Evolutionary conservation across 345 rosid genomes (phyloP).

Genomic region (Pugionium dolabratum): DNA sequence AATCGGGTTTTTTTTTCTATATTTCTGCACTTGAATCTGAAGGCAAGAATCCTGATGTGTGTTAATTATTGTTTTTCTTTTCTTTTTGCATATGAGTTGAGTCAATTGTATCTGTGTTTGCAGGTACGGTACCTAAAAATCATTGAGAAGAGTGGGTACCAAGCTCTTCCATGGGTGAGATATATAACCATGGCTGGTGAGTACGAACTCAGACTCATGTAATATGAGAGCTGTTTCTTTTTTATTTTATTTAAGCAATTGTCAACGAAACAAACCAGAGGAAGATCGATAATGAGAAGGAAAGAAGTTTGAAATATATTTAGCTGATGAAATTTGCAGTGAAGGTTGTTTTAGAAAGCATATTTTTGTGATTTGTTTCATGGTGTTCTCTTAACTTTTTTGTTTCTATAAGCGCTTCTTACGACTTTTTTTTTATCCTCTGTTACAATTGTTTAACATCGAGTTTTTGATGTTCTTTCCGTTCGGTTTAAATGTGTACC

Average conservation of each 20-base stretch:
- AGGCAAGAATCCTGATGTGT: not conserved
- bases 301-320: not conserved
- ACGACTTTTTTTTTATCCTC: not conserved
- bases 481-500: too few species aligned
- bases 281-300: slow-evolving; percentile 2
- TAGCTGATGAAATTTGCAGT: slow-evolving; percentile 22
- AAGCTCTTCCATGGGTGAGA: slow-evolving; percentile 99
- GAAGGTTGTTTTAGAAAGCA: slow-evolving; percentile 25
- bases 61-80: not conserved
- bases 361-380: slow-evolving; percentile 38
- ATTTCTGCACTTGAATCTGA: too few species aligned
- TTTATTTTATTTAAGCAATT: slow-evolving; percentile 8
- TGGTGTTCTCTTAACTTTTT: slow-evolving; percentile 7
- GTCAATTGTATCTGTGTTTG: not conserved
- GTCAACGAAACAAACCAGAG: slow-evolving; percentile 17
- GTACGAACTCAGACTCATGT: slow-evolving; percentile 84
- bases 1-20: too few species aligned
- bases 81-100: too few species aligned
- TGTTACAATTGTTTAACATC: slow-evolving; percentile 23
- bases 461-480: not conserved
- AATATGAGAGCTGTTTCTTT: slow-evolving; percentile 32
- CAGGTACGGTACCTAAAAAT: slow-evolving; percentile 97
- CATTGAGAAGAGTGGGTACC: slow-evolving; percentile 96
- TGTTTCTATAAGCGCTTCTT: slow-evolving; percentile 22
- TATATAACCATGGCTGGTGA: slow-evolving; percentile 99